Percentiles rank a stretch among this genome's conserved stretches.
These are phyloP conservation scores for Amanita muscaria DNA, from an alignment of 768 basidiomycete species.

Conservation along the genomic window DNA sequence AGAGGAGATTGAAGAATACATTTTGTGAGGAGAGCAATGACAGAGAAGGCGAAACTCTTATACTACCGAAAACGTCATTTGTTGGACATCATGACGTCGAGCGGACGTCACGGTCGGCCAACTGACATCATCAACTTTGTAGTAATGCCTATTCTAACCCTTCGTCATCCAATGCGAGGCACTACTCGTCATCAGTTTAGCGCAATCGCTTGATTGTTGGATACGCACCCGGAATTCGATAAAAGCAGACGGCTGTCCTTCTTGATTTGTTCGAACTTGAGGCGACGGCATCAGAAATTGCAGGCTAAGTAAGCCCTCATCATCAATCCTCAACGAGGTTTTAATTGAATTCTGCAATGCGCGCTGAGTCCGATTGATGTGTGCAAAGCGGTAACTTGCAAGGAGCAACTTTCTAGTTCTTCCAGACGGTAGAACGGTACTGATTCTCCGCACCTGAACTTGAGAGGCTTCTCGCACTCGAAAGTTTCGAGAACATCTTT, in stretches of 20 bases:
- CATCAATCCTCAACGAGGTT: conserved; percentile 81
- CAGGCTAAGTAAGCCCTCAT: conserved; percentile 72
- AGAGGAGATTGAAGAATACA: neutral
- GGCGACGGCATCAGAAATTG: conserved; percentile 80
- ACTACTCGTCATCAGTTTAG: neutral
- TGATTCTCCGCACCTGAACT: conserved; percentile 51
- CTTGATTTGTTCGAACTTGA: conserved; percentile 32
- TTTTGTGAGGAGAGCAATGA: neutral
- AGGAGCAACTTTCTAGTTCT: neutral
- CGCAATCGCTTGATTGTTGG: neutral
- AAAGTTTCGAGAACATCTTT: conserved; percentile 86
- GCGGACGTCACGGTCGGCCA: neutral
- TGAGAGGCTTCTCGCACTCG: conserved; percentile 60
- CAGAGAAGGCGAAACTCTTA: neutral
- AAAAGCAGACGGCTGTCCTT: conserved; percentile 46
- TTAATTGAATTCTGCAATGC: conserved; percentile 82
- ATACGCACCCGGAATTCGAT: conserved; percentile 82
- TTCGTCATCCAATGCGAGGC: conserved; percentile 7
- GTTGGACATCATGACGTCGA: neutral
- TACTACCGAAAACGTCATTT: no score
- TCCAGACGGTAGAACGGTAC: no score
- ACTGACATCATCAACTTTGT: neutral
- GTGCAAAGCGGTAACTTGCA: conserved; percentile 72
- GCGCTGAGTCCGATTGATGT: conserved; percentile 60
- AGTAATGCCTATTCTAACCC: neutral